Evolutionary conservation across 2,329 filamentous ascomycete species (phyloP).

Genomic region (Rhynchosporium graminicola): DNA sequence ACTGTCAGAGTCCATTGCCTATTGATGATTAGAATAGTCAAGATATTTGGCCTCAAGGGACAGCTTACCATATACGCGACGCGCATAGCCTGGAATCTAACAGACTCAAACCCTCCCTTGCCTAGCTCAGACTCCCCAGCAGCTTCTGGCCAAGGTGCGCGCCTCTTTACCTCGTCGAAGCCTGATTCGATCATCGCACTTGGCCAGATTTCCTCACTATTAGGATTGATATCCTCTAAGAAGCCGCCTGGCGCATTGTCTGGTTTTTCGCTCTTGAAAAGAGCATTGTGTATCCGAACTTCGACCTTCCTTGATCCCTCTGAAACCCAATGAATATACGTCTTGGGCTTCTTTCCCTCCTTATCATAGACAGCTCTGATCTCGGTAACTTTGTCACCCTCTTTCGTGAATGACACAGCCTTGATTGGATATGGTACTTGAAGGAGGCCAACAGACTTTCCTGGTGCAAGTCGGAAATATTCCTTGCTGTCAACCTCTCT

Average conservation of each 20-base stretch:
- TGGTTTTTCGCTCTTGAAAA: slow-evolving; percentile 88
- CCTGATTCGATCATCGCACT: slow-evolving; percentile 81
- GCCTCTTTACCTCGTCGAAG: slow-evolving; percentile 71
- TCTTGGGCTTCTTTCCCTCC: slow-evolving; percentile 72
- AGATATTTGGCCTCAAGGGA: background rate
- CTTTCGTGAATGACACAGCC: slow-evolving; percentile 69
- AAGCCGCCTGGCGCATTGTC: slow-evolving; percentile 77
- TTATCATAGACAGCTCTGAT: slow-evolving; percentile 70
- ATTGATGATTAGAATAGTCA: slow-evolving; percentile 9
- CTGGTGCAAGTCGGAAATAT: slow-evolving; percentile 77
- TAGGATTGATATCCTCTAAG: slow-evolving; percentile 78
- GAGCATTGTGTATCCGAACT: slow-evolving; percentile 74
- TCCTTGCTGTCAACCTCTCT: slow-evolving; percentile 70
- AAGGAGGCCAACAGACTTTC: slow-evolving; percentile 72
- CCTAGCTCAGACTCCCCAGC: slow-evolving; percentile 64
- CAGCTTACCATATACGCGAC: slow-evolving; percentile 64
- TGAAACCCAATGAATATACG: slow-evolving; percentile 89
- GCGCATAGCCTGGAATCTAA: slow-evolving; percentile 89
- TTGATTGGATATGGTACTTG: slow-evolving; percentile 70
- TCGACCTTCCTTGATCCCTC: slow-evolving; percentile 69
- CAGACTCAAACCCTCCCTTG: slow-evolving; percentile 66
- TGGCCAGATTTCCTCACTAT: slow-evolving; percentile 78
- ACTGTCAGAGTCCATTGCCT: slow-evolving; percentile 75
- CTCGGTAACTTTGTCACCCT: slow-evolving; percentile 60
- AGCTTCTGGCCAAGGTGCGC: slow-evolving; percentile 81